Evolutionary conservation across 768 basidiomycete genomes (phyloP).

Genomic region (Boletales sp.): DNA sequence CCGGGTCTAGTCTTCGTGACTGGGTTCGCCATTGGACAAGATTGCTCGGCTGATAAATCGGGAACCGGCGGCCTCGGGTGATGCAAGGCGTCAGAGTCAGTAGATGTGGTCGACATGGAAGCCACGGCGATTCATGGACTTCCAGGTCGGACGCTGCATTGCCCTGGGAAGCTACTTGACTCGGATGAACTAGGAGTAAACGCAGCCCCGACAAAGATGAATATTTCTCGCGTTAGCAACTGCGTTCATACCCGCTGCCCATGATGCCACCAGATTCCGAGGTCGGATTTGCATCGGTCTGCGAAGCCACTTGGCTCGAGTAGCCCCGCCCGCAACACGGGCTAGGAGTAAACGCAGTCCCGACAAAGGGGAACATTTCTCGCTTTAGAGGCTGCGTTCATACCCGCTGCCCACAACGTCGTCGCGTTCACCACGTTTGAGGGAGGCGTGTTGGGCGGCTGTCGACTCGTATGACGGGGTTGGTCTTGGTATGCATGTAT

Average conservation of each 20-base stretch:
- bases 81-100: background rate
- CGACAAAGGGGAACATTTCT: background rate
- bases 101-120: background rate
- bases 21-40: slow-evolving; percentile 18
- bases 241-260: no score
- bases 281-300: no score
- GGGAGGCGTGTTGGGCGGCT: slow-evolving; percentile 12
- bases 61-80: background rate
- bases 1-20: no score
- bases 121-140: no score
- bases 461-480: slow-evolving; percentile 2
- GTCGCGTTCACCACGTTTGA: slow-evolving; percentile 7
- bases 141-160: no score
- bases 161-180: no score
- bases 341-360: background rate
- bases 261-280: no score
- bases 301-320: background rate
- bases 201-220: no score
- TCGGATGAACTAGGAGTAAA: no score
- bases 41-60: slow-evolving; percentile 13
- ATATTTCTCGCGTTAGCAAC: no score
- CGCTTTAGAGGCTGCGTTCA: background rate
- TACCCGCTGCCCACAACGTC: slow-evolving; percentile 2
- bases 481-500: background rate
- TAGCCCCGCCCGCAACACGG: background rate